Percentiles rank a stretch among this genome's conserved stretches.
These are phyloP conservation scores for Metroxylon sagu DNA, from an alignment of 176 grass and related monocot genomes.

Conservation along the genomic window DNA sequence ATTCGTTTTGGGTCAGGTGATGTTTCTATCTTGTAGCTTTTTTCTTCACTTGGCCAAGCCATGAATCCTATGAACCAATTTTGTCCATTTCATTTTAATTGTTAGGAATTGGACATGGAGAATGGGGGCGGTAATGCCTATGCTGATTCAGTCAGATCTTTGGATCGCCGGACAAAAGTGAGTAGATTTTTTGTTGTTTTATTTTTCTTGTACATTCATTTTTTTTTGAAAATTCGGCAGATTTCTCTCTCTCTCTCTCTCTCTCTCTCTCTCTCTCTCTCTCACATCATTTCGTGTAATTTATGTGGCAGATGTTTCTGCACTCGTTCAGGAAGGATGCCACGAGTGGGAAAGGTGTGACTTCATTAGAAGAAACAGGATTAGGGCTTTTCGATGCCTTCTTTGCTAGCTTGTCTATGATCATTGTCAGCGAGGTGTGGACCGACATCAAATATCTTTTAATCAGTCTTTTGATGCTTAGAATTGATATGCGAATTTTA, in stretches of 20 bases:
- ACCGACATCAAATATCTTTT: not conserved
- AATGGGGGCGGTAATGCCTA: conserved; percentile 4
- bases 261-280: too few species aligned
- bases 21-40: conserved; percentile 3
- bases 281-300: not conserved
- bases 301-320: conserved; percentile 22
- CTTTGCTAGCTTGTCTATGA: conserved; percentile 86
- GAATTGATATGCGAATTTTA: not conserved
- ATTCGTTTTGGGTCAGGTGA: conserved; percentile 20
- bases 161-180: conserved; percentile 38
- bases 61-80: too few species aligned
- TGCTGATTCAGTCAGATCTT: not conserved
- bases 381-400: conserved; percentile 78
- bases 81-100: too few species aligned
- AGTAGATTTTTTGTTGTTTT: not conserved
- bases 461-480: not conserved
- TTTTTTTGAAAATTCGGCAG: not conserved
- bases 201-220: not conserved
- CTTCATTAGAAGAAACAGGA: conserved; percentile 35
- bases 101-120: not conserved
- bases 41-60: not conserved
- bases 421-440: conserved; percentile 73
- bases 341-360: conserved; percentile 26
- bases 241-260: too few species aligned
- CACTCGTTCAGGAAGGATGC: conserved; percentile 33